Percentiles rank a stretch among this genome's conserved stretches.
These are phyloP conservation scores for Thraustochytrium striatum DNA, from an alignment of 352 stramenopile genomes.

Conservation along the genomic window DNA sequence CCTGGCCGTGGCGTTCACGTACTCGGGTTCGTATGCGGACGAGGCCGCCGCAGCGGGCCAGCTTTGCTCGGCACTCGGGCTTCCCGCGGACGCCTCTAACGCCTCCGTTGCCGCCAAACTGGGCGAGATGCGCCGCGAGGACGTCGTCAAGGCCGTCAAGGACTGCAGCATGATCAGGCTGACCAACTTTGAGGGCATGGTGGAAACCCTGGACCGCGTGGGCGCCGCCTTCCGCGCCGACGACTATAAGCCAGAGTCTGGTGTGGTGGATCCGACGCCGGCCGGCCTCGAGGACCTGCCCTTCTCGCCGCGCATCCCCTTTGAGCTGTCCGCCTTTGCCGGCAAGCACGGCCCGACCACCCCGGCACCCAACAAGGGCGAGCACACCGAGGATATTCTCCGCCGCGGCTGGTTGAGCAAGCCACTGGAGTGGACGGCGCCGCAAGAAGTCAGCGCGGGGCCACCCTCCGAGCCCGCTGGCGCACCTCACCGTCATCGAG, in stretches of 20 bases:
- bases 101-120: neutral
- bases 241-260: neutral
- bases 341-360: constrained; percentile 1
- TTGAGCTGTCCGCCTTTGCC: constrained; percentile 20
- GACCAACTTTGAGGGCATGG: neutral
- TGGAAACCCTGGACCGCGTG: constrained; percentile 2
- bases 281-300: constrained; percentile 18
- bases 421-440: neutral
- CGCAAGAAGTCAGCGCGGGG: neutral
- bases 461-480: neutral
- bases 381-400: neutral
- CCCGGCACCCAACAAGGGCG: constrained; percentile 1
- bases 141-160: neutral
- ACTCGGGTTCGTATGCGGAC: neutral
- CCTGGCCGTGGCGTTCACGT: neutral
- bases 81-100: neutral
- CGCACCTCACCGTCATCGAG: neutral
- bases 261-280: neutral
- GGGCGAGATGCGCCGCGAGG: neutral
- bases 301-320: neutral
- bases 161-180: neutral
- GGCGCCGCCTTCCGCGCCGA: neutral
- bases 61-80: neutral
- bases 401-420: constrained; percentile 8
- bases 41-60: neutral